phyloP scores from a whole-genome alignment of 768 basidiomycete species.

The Crassisporium funariophilum region DNA sequence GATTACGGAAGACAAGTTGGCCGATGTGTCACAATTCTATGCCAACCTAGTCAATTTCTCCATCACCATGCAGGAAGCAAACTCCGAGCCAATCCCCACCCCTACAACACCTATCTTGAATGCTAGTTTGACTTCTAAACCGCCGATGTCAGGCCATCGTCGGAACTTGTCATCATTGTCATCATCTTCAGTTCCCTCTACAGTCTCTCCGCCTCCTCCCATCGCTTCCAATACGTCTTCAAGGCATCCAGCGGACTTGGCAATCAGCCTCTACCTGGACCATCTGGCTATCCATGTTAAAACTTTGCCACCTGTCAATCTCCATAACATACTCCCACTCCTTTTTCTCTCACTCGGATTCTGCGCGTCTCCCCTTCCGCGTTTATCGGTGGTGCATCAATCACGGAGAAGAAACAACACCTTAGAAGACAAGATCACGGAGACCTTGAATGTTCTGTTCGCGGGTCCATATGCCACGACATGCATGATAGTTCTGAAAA shows the following conservation, averaged over 20 bases:
- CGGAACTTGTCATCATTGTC: constrained; percentile 67
- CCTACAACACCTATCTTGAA: constrained; percentile 31
- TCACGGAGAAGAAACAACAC: constrained; percentile 35
- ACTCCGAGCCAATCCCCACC: constrained; percentile 36
- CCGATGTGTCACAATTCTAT: constrained; percentile 62
- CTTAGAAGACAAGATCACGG: constrained; percentile 59
- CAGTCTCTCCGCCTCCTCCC: constrained; percentile 29
- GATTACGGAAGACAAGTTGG: constrained; percentile 59
- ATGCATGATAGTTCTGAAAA: constrained; percentile 65
- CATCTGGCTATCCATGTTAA: constrained; percentile 66
- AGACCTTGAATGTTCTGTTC: constrained; percentile 57
- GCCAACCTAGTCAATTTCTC: constrained; percentile 57
- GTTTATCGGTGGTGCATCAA: constrained; percentile 55
- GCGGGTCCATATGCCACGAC: constrained; percentile 65
- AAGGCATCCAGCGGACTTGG: constrained; percentile 66
- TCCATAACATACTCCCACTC: constrained; percentile 62
- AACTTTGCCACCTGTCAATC: constrained; percentile 53
- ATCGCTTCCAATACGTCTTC: constrained; percentile 31
- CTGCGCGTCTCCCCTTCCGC: constrained; percentile 67
- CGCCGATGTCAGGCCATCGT: constrained; percentile 44
- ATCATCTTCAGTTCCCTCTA: constrained; percentile 40
- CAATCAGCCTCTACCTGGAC: constrained; percentile 61
- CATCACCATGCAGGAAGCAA: constrained; percentile 38
- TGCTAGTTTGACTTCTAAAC: constrained; percentile 22
- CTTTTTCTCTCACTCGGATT: constrained; percentile 73